Conservation (phyloP, 2,329 filamentous ascomycete genomes). For the Ceratocystis cubensis region DNA sequence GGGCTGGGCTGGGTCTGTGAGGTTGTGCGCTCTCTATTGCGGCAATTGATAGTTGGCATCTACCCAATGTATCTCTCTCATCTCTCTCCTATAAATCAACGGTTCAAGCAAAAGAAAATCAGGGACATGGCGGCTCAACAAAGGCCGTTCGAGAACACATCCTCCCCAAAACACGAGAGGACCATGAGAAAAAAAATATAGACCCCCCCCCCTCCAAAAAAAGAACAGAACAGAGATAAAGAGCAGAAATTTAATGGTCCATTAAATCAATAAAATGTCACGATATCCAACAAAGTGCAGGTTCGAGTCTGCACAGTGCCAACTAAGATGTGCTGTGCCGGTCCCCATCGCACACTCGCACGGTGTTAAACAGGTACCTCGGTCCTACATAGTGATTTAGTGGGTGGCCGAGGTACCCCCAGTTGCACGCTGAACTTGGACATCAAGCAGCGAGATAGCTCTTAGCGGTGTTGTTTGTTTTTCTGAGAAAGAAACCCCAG, state of each 20-base stretch:
- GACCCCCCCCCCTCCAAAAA: background rate
- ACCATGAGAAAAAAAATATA: background rate
- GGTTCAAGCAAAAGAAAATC: background rate
- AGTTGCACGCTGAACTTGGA: background rate
- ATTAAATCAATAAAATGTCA: constrained; percentile 7
- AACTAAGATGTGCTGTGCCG: background rate
- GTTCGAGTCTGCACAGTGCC: background rate
- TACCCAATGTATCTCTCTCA: background rate
- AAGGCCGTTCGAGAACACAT: constrained; percentile 6
- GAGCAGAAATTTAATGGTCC: background rate
- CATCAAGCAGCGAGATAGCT: background rate
- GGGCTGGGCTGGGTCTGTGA: background rate
- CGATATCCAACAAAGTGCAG: background rate
- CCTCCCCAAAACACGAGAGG: constrained; percentile 7
- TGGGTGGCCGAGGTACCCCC: background rate
- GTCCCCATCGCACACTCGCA: background rate
- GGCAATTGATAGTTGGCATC: background rate
- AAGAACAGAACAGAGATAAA: background rate
- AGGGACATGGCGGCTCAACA: constrained; percentile 5
- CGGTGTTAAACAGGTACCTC: background rate
- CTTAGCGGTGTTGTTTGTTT: too few species aligned
- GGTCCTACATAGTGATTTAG: background rate
- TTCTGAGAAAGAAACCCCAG: too few species aligned
- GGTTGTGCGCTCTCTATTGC: background rate
- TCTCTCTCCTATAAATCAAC: background rate